Evolutionary conservation across 164 flowering plant species (phyloP).

Genomic region (Cinnamomum chago): DNA sequence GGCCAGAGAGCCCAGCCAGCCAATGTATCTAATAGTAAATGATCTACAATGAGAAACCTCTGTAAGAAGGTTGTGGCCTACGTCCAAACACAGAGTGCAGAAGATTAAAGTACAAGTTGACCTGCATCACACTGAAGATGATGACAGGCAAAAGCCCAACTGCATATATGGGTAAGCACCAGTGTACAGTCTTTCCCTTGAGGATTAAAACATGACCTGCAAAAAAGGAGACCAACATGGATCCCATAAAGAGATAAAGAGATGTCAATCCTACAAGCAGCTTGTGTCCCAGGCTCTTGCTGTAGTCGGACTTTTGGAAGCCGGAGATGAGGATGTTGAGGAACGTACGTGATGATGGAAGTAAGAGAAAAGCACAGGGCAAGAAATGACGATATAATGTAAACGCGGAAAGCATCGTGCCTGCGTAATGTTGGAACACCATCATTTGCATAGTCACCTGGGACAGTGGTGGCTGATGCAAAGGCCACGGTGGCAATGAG

Average conservation of each 20-base stretch:
- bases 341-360: neutral
- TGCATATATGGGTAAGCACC: too few relatives aligned
- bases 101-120: too few relatives aligned
- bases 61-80: too few relatives aligned
- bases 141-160: too few relatives aligned
- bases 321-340: constrained; percentile 5
- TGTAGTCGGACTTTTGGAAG: neutral
- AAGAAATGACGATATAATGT: neutral
- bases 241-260: constrained; percentile 4
- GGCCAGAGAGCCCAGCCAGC: too few relatives aligned
- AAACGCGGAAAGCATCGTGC: neutral
- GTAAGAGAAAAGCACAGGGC: constrained; percentile 5
- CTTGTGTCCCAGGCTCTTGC: neutral
- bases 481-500: constrained; percentile 12
- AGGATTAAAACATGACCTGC: too few relatives aligned
- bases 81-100: too few relatives aligned
- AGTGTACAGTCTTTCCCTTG: too few relatives aligned
- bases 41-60: too few relatives aligned
- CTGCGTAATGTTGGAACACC: neutral
- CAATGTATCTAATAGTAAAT: too few relatives aligned
- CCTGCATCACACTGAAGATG: too few relatives aligned
- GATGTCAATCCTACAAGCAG: neutral
- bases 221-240: constrained; percentile 5
- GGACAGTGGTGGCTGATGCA: constrained; percentile 4
- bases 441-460: neutral